phyloP scores from a whole-genome alignment of 768 basidiomycete genomes.

The Naganishia vaughanmartiniae region DNA sequence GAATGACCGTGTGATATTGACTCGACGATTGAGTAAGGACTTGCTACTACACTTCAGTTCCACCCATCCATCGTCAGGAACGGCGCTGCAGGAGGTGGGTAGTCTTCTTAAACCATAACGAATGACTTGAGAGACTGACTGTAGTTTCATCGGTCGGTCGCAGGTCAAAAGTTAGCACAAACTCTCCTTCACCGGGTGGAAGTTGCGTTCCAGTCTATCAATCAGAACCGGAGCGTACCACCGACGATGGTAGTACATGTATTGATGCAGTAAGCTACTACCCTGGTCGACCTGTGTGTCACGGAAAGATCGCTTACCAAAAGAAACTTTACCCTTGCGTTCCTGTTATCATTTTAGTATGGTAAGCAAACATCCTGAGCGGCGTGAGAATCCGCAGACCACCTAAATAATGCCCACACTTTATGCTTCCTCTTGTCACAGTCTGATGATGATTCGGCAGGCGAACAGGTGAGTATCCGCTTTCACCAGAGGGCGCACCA shows the following conservation, averaged over 20 bases:
- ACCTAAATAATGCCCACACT: not conserved
- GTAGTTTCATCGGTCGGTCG: too few species aligned
- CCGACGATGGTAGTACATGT: slow-evolving; percentile 1
- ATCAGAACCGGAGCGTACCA: not conserved
- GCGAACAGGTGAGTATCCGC: not conserved
- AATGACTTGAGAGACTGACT: too few species aligned
- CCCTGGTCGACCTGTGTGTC: not conserved
- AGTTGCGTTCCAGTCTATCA: not conserved
- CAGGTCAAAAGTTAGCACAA: not conserved
- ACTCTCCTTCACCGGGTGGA: slow-evolving; percentile 2
- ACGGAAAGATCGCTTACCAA: not conserved
- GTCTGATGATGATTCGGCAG: not conserved
- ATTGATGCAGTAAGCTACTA: slow-evolving; percentile 1
- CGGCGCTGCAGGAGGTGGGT: slow-evolving; percentile 7
- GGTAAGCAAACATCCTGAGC: not conserved
- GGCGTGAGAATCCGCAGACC: not conserved
- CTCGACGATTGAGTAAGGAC: not conserved
- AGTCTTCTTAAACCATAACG: not conserved
- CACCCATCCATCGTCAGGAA: not conserved
- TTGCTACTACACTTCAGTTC: not conserved
- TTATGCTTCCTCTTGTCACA: not conserved
- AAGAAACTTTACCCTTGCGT: not conserved
- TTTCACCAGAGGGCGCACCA: not conserved
- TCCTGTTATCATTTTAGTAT: not conserved
- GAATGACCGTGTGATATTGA: too few species aligned